Evolutionary conservation across 306 rosid genomes (phyloP).

Genomic region (Rosa lucieae): DNA sequence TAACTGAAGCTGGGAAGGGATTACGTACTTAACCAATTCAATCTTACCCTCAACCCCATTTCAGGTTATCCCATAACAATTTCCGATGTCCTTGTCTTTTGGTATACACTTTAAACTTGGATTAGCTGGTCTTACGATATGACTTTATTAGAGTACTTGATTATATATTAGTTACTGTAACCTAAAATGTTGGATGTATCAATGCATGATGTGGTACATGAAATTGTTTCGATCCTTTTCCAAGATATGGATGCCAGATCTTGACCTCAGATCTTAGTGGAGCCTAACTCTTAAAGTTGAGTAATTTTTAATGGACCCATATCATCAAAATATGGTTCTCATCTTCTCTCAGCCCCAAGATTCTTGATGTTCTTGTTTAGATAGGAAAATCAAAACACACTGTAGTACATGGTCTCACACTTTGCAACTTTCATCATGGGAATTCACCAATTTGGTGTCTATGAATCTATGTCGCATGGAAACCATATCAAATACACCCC

Average conservation of each 20-base stretch:
- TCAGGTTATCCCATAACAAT: not conserved
- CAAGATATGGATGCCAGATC: not conserved
- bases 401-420: not conserved
- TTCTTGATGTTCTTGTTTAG: not conserved
- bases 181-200: not conserved
- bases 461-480: not conserved
- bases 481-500: not conserved
- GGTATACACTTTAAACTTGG: not conserved
- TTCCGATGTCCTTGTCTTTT: not conserved
- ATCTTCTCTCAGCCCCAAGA: not conserved
- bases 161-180: not conserved
- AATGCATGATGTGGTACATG: not conserved
- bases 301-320: not conserved
- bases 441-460: not conserved
- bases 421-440: not conserved
- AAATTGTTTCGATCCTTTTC: not conserved
- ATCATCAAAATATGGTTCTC: not conserved
- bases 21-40: not conserved
- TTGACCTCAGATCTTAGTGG: not conserved
- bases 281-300: slow-evolving; percentile 9
- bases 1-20: not conserved
- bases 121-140: not conserved
- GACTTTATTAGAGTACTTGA: not conserved
- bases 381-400: not conserved
- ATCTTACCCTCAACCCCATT: not conserved